phyloP scores from a whole-genome alignment of 2,329 filamentous ascomycete genomes.

The Aureobasidium mangrovei region DNA sequence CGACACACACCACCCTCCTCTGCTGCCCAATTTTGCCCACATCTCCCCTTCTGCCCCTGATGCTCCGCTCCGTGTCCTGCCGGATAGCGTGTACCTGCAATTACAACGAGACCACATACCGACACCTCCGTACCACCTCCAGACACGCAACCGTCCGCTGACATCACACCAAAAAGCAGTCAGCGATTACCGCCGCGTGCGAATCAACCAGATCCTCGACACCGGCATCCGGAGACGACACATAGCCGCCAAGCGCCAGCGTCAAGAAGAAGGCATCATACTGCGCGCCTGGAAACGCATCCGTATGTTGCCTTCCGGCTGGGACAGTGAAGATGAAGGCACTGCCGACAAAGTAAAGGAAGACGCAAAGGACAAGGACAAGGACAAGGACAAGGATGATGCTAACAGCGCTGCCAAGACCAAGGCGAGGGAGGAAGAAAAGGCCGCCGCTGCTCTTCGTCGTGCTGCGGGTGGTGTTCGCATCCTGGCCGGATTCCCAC shows the following conservation, averaged over 20 bases:
- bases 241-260: slow-evolving; percentile 51
- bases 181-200: slow-evolving; percentile 66
- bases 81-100: slow-evolving; percentile 1
- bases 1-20: slow-evolving; percentile 22
- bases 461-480: slow-evolving; percentile 38
- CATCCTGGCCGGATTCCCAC: slow-evolving; percentile 33
- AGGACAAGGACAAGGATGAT: slow-evolving; percentile 21
- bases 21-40: slow-evolving; percentile 22
- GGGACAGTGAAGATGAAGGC: slow-evolving; percentile 38
- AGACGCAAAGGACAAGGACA: slow-evolving; percentile 13
- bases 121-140: slow-evolving; percentile 27
- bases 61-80: background rate
- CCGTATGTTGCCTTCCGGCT: slow-evolving; percentile 38
- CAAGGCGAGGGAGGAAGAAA: slow-evolving; percentile 14
- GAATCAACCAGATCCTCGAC: slow-evolving; percentile 74
- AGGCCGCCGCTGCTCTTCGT: slow-evolving; percentile 20
- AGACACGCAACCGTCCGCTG: slow-evolving; percentile 58
- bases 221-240: slow-evolving; percentile 62
- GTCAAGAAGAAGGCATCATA: slow-evolving; percentile 58
- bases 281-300: slow-evolving; percentile 58
- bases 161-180: slow-evolving; percentile 77
- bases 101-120: slow-evolving; percentile 23
- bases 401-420: slow-evolving; percentile 24
- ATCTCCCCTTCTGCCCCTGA: slow-evolving; percentile 13
- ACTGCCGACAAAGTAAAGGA: slow-evolving; percentile 11